A percentile compares a stretch with the other conserved stretches of the same genome.
phyloP scores from a whole-genome alignment of 2,329 filamentous ascomycete genomes.

The Pseudonectria foliicola region DNA sequence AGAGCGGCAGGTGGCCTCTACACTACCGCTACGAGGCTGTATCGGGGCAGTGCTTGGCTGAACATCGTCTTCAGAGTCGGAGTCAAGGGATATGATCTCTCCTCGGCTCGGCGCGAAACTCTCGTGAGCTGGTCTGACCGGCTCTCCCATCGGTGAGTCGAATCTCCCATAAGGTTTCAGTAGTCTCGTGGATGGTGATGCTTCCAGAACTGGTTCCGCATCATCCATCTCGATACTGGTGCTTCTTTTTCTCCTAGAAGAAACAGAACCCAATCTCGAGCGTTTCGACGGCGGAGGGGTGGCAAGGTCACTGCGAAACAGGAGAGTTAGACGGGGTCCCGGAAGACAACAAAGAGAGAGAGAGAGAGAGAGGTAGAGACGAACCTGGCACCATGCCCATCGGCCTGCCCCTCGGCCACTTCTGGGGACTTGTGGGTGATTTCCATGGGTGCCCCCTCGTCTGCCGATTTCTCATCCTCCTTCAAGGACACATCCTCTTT shows the following conservation, averaged over 20 bases:
- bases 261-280: slow-evolving; percentile 20
- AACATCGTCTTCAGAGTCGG: slow-evolving; percentile 20
- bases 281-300: slow-evolving; percentile 35
- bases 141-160: no score
- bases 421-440: no score
- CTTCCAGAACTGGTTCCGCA: slow-evolving; percentile 8
- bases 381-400: slow-evolving; percentile 13
- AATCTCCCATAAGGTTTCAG: slow-evolving; percentile 3
- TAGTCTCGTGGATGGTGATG: slow-evolving; percentile 17
- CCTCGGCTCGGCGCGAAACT: slow-evolving; percentile 3
- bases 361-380: slow-evolving; percentile 3
- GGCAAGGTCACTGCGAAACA: slow-evolving; percentile 23
- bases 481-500: no score
- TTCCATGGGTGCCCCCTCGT: no score
- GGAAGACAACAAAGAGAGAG: background rate
- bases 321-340: slow-evolving; percentile 8
- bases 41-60: background rate
- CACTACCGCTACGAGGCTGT: slow-evolving; percentile 7
- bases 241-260: slow-evolving; percentile 12
- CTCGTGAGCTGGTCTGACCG: background rate
- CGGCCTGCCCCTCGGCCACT: background rate
- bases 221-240: slow-evolving; percentile 6
- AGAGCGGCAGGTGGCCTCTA: slow-evolving; percentile 7
- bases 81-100: slow-evolving; percentile 26
- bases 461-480: no score